A percentile compares a stretch with the other conserved stretches of the same genome.
phyloP scores from a whole-genome alignment of 441 rosid species.

The Bruguiera hainesii region DNA sequence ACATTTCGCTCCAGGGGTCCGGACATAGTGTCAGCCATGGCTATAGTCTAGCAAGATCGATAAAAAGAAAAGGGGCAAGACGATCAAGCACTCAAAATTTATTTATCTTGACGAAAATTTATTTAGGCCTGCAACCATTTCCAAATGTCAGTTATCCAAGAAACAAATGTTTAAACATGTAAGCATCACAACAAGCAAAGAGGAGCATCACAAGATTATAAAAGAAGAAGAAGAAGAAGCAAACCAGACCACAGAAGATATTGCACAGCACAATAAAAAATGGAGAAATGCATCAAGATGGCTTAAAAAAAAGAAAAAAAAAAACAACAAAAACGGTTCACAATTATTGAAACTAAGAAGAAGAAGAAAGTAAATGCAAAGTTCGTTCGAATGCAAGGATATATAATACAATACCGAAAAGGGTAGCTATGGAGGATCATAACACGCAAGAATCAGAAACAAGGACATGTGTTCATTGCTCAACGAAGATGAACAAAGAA shows the following conservation, averaged over 20 bases:
- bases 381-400: not conserved
- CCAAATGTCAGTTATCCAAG: not conserved
- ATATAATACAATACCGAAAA: not conserved
- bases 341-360: not conserved
- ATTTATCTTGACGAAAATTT: not conserved
- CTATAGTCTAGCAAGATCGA: conserved; percentile 11
- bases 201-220: not conserved
- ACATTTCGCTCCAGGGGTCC: conserved; percentile 32
- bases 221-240: not conserved
- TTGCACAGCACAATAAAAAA: not conserved
- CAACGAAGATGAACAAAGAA: not conserved
- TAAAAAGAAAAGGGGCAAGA: conserved; percentile 12
- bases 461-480: not conserved
- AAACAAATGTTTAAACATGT: not conserved
- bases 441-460: not conserved
- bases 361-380: not conserved
- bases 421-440: conserved; percentile 1
- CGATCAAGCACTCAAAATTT: conserved; percentile 17
- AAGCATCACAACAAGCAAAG: not conserved
- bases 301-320: no score
- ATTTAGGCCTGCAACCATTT: conserved; percentile 2
- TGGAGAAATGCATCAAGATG: no score
- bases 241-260: not conserved
- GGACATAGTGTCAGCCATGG: conserved; percentile 41
- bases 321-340: no score